These are phyloP conservation scores for Fragilaria crotonensis DNA, from an alignment of 108 stramenopile species.

Conservation along the genomic window DNA sequence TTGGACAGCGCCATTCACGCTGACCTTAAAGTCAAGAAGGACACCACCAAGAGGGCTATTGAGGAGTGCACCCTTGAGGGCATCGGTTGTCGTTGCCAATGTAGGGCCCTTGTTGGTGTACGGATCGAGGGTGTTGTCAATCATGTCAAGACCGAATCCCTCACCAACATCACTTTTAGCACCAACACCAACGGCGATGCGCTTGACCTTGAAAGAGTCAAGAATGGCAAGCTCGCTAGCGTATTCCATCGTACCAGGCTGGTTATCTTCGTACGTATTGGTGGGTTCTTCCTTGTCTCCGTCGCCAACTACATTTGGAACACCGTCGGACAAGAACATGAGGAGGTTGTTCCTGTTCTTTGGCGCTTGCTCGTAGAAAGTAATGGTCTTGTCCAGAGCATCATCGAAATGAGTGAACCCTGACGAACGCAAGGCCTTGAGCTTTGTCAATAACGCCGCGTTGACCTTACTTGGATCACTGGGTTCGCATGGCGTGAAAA, in stretches of 20 bases:
- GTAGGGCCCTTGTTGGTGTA: neutral
- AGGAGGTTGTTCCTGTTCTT: constrained; percentile 12
- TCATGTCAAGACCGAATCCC: constrained; percentile 7
- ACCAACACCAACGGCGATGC: constrained; percentile 32
- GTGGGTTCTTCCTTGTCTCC: constrained; percentile 8
- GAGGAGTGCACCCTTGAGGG: neutral
- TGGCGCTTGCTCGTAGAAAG: constrained; percentile 17
- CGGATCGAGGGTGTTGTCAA: neutral
- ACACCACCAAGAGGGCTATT: neutral
- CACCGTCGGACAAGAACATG: constrained; percentile 28
- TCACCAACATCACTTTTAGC: constrained; percentile 8
- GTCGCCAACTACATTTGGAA: constrained; percentile 29
- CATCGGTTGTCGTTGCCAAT: neutral
- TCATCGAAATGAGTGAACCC: constrained; percentile 35
- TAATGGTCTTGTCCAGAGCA: constrained; percentile 22
- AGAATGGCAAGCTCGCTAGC: constrained; percentile 15
- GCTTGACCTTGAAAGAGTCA: constrained; percentile 7
- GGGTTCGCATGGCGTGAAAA: constrained; percentile 2
- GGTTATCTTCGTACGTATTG: constrained; percentile 4
- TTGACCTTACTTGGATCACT: constrained; percentile 2
- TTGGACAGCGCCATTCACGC: neutral
- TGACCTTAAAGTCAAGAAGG: neutral
- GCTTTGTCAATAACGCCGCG: neutral
- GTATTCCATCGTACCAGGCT: constrained; percentile 5
- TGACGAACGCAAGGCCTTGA: neutral